A percentile compares a stretch with the other conserved stretches of the same genome.
phyloP scores from a whole-genome alignment of 495 filamentous ascomycete species.

The Pseudevernia furfuracea region DNA sequence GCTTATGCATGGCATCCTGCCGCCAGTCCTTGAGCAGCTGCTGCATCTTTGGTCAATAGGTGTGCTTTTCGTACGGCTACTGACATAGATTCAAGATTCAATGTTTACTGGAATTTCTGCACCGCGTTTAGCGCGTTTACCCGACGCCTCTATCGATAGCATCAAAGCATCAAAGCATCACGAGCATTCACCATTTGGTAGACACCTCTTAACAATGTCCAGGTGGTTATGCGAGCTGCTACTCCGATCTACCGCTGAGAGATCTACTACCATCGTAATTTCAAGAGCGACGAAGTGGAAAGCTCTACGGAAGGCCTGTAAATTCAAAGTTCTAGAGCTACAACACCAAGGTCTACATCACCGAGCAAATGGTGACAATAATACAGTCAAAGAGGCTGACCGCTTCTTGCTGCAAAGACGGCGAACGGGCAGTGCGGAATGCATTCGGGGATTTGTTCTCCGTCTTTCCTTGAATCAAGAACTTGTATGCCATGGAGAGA shows the following conservation, averaged over 20 bases:
- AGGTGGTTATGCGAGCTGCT: background rate
- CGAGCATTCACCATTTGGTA: too few species aligned
- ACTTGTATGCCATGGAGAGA: background rate
- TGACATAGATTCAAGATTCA: constrained; percentile 11
- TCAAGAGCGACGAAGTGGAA: too few species aligned
- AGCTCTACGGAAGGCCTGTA: too few species aligned
- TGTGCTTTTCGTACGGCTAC: background rate
- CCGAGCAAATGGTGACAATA: background rate
- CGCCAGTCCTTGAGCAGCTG: constrained; percentile 85
- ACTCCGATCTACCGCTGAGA: background rate
- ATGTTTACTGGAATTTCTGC: background rate
- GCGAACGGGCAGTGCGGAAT: background rate
- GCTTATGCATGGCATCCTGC: constrained; percentile 84
- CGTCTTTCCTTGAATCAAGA: background rate
- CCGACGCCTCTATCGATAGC: background rate
- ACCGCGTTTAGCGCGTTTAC: constrained; percentile 12
- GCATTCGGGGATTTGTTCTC: background rate
- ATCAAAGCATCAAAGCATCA: background rate
- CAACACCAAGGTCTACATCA: background rate
- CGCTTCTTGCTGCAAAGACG: too few species aligned
- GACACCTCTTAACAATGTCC: background rate
- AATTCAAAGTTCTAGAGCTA: too few species aligned
- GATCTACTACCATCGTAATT: too few species aligned
- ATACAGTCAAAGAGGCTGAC: too few species aligned
- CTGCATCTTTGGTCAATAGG: constrained; percentile 55